Evolutionary conservation across 768 basidiomycete genomes (phyloP).

Genomic region (Mycena olivaceomarginata): DNA sequence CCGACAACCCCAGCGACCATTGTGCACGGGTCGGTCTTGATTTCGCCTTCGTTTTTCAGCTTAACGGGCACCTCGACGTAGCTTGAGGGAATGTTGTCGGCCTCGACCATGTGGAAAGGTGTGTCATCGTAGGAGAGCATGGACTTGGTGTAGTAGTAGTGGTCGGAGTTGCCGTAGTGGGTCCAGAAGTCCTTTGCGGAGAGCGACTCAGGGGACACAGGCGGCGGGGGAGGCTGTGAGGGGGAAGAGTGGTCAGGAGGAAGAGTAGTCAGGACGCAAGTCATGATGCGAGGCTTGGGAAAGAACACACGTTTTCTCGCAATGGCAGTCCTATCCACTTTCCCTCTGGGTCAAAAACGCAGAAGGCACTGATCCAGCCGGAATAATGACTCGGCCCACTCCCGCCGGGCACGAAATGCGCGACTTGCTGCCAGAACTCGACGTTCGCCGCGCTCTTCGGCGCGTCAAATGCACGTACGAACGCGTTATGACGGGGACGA

Average conservation of each 20-base stretch:
- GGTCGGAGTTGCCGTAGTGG: background rate
- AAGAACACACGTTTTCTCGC: background rate
- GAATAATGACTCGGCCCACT: slow-evolving; percentile 17
- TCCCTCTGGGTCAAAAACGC: slow-evolving; percentile 3
- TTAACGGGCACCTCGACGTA: background rate
- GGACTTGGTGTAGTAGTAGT: background rate
- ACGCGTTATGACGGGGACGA: slow-evolving; percentile 61
- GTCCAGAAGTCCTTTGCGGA: slow-evolving; percentile 6
- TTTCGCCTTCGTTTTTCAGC: background rate
- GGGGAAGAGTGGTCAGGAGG: background rate
- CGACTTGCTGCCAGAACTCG: slow-evolving; percentile 27
- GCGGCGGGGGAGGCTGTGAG: background rate
- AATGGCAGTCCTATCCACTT: slow-evolving; percentile 15
- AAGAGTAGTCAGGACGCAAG: background rate
- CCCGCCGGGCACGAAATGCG: slow-evolving; percentile 11
- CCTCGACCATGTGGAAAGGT: slow-evolving; percentile 1
- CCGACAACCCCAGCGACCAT: slow-evolving; percentile 2
- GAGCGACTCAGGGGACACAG: background rate
- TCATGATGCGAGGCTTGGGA: background rate
- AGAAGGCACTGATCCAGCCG: slow-evolving; percentile 26
- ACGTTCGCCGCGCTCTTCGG: background rate
- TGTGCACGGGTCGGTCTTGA: background rate
- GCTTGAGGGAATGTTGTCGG: background rate
- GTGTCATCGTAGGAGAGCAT: background rate
- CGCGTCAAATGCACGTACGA: slow-evolving; percentile 57